phyloP scores from a whole-genome alignment of 345 rosid species.

The Theobroma cacao region DNA sequence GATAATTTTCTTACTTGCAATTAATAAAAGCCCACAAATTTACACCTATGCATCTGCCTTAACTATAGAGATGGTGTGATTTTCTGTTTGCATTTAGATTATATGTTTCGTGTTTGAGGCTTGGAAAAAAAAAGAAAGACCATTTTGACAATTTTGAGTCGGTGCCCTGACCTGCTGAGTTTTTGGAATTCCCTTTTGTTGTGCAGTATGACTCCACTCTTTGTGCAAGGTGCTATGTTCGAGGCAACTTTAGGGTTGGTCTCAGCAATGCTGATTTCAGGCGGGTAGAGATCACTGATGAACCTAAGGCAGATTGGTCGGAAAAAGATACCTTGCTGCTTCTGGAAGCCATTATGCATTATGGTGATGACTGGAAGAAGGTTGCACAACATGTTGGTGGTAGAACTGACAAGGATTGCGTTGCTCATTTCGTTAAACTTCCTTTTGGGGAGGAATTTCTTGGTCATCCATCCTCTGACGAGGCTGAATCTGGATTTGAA shows the following conservation, averaged over 20 bases:
- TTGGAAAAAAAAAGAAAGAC: neutral
- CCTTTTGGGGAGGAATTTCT: conserved; percentile 76
- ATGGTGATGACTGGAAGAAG: conserved; percentile 88
- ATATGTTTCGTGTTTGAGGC: neutral
- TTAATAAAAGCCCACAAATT: neutral
- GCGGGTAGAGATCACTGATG: conserved; percentile 79
- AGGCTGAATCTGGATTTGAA: conserved; percentile 39
- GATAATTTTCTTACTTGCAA: neutral
- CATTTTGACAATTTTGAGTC: neutral
- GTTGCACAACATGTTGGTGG: conserved; percentile 80
- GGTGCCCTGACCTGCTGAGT: neutral
- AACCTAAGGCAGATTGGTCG: conserved; percentile 65
- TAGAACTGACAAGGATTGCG: conserved; percentile 84
- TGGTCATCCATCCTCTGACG: conserved; percentile 33
- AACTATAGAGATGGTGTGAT: neutral
- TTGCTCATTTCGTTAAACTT: conserved; percentile 75
- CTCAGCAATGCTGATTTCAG: conserved; percentile 79
- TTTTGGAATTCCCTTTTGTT: neutral
- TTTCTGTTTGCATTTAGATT: neutral
- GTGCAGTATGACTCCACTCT: conserved; percentile 76
- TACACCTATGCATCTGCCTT: conserved; percentile 39
- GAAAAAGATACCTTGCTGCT: conserved; percentile 81
- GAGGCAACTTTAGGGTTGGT: conserved; percentile 76
- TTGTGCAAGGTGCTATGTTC: conserved; percentile 94
- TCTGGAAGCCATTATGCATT: conserved; percentile 63